phyloP scores from a whole-genome alignment of 2,329 filamentous ascomycete species.

The Monosporascus sp. region DNA sequence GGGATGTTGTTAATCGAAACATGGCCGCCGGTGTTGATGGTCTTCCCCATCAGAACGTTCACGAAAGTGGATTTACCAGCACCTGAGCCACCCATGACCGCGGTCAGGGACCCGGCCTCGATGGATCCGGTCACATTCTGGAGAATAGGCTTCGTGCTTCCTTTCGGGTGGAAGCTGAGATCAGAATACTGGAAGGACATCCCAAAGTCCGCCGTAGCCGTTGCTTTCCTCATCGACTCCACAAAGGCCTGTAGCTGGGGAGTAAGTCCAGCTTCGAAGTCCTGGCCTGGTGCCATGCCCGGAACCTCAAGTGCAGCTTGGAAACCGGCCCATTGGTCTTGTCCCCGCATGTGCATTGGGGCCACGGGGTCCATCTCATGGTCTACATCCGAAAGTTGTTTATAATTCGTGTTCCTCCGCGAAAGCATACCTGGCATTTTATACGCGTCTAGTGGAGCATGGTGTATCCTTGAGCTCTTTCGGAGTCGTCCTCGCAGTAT shows the following conservation, averaged over 20 bases:
- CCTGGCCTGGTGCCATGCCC: slow-evolving; percentile 19
- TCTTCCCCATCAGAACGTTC: slow-evolving; percentile 57
- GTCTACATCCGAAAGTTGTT: slow-evolving; percentile 27
- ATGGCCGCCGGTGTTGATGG: slow-evolving; percentile 41
- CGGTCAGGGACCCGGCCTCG: slow-evolving; percentile 47
- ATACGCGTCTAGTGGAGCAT: slow-evolving; percentile 8
- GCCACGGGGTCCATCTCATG: slow-evolving; percentile 31
- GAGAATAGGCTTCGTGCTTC: slow-evolving; percentile 39
- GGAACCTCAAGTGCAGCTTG: slow-evolving; percentile 30
- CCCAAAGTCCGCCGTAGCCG: slow-evolving; percentile 45
- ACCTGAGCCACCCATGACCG: slow-evolving; percentile 56
- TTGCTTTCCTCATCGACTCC: slow-evolving; percentile 45
- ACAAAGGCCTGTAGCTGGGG: slow-evolving; percentile 43
- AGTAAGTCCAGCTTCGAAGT: slow-evolving; percentile 26
- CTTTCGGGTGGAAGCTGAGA: slow-evolving; percentile 42
- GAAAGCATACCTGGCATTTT: slow-evolving; percentile 24
- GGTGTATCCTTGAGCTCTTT: slow-evolving; percentile 20
- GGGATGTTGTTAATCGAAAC: slow-evolving; percentile 49
- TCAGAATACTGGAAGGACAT: slow-evolving; percentile 48
- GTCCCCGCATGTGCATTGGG: slow-evolving; percentile 23
- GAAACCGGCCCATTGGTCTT: slow-evolving; percentile 28
- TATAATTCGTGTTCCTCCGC: slow-evolving; percentile 28
- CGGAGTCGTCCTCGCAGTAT: slow-evolving; percentile 30
- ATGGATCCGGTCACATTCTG: slow-evolving; percentile 50
- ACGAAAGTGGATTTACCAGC: slow-evolving; percentile 56